Conservation (phyloP, 176 grass and related monocot genomes). For the Carex cristatella region DNA sequence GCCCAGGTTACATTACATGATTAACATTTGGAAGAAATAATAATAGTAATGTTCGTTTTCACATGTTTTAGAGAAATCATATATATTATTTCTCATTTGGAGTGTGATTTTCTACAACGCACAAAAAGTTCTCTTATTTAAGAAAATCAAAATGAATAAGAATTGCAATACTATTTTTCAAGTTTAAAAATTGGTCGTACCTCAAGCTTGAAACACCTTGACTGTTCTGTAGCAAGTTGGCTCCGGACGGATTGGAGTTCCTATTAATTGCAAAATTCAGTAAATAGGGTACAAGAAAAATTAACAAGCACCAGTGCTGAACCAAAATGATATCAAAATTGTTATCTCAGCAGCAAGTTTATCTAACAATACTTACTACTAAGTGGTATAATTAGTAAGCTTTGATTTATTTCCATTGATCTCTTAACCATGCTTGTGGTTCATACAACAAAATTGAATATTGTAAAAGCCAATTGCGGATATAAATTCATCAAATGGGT, state of each 20-base stretch:
- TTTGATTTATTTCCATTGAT: not conserved
- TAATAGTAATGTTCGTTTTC: not conserved
- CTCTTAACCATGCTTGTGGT: not conserved
- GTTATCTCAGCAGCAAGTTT: not conserved
- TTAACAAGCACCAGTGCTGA: not conserved
- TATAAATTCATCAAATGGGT: not conserved
- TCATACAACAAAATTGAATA: not conserved
- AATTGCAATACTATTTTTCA: not conserved
- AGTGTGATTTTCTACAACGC: not conserved
- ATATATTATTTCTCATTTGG: not conserved
- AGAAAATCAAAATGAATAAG: not conserved
- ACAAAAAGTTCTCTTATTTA: not conserved
- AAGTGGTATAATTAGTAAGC: not conserved
- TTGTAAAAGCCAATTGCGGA: no score
- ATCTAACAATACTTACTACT: not conserved
- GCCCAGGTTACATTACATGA: not conserved
- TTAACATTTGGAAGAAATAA: not conserved
- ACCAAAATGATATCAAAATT: not conserved
- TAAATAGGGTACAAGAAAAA: not conserved
- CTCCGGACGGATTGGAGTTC: slow-evolving; percentile 92
- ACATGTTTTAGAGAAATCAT: not conserved
- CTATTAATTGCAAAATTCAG: slow-evolving; percentile 33
- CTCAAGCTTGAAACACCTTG: slow-evolving; percentile 99
- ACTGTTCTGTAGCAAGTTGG: slow-evolving; percentile 94
- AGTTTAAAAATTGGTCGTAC: slow-evolving; percentile 26